phyloP scores from a whole-genome alignment of 2,329 filamentous ascomycete genomes.

The Botrytis fabae region DNA sequence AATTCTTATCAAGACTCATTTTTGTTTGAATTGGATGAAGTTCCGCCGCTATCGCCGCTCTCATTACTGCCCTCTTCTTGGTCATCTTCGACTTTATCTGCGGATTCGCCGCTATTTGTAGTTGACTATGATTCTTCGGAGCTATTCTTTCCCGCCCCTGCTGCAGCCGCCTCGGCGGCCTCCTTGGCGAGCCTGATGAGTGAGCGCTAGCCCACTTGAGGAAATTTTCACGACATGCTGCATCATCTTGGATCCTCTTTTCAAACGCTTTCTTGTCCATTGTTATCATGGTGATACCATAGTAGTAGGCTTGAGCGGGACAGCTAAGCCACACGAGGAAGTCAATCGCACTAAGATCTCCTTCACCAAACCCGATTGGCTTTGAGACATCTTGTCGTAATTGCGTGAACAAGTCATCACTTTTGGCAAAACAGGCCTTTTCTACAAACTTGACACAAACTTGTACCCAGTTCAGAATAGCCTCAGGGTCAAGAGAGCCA shows the following conservation, averaged over 20 bases:
- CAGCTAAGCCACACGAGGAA: constrained; percentile 7
- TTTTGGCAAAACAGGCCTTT: background rate
- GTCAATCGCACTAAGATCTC: background rate
- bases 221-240: background rate
- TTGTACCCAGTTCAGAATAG: constrained; percentile 30
- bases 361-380: background rate
- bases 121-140: background rate
- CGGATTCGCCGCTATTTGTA: background rate
- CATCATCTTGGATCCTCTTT: background rate
- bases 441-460: constrained; percentile 27
- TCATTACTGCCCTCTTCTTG: background rate
- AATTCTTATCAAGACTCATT: background rate
- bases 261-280: background rate
- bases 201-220: background rate
- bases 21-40: background rate
- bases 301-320: constrained; percentile 5
- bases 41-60: background rate
- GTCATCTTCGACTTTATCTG: background rate
- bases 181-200: background rate
- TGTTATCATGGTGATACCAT: background rate
- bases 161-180: background rate
- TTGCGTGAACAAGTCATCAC: background rate
- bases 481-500: constrained; percentile 29
- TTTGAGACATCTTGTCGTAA: background rate
- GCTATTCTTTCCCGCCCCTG: background rate